Conservation (phyloP, 331 rosid genomes). For the Cydonia oblonga region DNA sequence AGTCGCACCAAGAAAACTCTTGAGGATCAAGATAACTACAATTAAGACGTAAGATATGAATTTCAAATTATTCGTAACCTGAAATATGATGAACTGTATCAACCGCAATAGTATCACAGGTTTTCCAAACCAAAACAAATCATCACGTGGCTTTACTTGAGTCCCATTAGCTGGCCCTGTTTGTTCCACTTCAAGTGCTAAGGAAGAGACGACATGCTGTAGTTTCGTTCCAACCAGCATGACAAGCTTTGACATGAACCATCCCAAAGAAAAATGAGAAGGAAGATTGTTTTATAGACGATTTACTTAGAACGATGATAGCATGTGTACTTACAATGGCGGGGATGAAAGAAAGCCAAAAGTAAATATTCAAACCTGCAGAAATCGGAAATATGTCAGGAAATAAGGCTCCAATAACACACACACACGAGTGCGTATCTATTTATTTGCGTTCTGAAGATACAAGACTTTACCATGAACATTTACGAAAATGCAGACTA, state of each 20-base stretch:
- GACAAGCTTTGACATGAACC: constrained; percentile 53
- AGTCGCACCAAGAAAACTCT: constrained; percentile 10
- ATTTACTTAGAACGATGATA: neutral
- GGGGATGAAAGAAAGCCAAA: constrained; percentile 97
- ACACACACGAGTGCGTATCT: neutral
- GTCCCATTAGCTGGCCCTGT: constrained; percentile 45
- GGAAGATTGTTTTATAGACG: neutral
- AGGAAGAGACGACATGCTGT: constrained; percentile 86
- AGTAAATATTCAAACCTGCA: constrained; percentile 80
- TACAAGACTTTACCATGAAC: constrained; percentile 53
- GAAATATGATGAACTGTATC: constrained; percentile 93
- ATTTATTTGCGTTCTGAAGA: neutral
- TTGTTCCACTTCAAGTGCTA: constrained; percentile 73
- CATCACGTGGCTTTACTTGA: constrained; percentile 85
- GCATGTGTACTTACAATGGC: constrained; percentile 55
- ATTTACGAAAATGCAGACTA: constrained; percentile 74
- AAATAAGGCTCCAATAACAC: constrained; percentile 1
- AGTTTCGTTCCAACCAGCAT: constrained; percentile 94
- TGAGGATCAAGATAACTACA: constrained; percentile 2
- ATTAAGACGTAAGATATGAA: neutral
- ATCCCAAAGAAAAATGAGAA: constrained; percentile 6
- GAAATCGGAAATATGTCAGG: constrained; percentile 8
- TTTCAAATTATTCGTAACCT: constrained; percentile 31
- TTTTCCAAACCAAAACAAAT: constrained; percentile 81
- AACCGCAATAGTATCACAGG: constrained; percentile 66